phyloP scores from a whole-genome alignment of 345 rosid genomes.

The Capsella bursapastoris region DNA sequence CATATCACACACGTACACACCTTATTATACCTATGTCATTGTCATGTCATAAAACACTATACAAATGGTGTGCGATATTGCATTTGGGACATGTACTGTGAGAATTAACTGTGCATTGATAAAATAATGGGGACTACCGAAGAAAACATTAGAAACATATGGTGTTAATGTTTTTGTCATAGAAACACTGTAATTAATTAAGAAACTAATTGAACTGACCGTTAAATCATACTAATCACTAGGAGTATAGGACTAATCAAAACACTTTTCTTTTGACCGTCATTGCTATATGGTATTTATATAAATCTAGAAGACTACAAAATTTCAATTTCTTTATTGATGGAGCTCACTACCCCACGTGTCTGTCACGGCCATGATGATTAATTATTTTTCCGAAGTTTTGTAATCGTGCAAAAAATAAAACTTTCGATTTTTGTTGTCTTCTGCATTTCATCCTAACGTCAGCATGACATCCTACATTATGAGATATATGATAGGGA shows the following conservation, averaged over 20 bases:
- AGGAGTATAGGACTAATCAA: conserved; percentile 4
- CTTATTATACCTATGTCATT: neutral
- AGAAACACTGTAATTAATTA: neutral
- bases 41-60: conserved; percentile 21
- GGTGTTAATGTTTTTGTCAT: neutral
- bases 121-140: neutral
- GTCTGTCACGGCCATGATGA: conserved; percentile 38
- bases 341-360: conserved; percentile 38
- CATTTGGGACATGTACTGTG: neutral
- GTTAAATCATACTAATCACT: neutral
- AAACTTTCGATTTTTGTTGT: neutral
- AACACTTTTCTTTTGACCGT: conserved; percentile 31
- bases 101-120: neutral
- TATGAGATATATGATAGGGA: conserved; percentile 11
- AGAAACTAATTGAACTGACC: neutral
- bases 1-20: neutral
- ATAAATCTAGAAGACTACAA: neutral
- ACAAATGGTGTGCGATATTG: neutral
- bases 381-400: conserved; percentile 13
- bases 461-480: conserved; percentile 42
- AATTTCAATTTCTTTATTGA: conserved; percentile 2
- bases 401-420: conserved; percentile 23
- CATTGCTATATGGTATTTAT: neutral
- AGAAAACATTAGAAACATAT: neutral
- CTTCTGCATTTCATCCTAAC: conserved; percentile 29